Percentiles rank a stretch among this genome's conserved stretches.
These are phyloP conservation scores for Rhodamnia rubescens DNA, from an alignment of 345 rosid species.

Conservation along the genomic window DNA sequence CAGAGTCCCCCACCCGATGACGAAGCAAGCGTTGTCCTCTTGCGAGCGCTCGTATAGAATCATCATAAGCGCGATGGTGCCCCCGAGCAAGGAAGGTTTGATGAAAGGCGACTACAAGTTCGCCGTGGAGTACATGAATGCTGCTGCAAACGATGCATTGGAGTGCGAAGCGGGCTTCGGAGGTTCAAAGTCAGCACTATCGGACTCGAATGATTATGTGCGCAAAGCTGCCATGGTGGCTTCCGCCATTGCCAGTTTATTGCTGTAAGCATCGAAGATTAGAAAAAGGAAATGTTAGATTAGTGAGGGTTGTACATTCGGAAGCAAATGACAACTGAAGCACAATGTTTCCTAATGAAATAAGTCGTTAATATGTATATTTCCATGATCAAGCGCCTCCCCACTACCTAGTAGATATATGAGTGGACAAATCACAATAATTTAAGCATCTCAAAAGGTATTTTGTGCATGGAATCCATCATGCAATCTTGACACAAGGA, in stretches of 20 bases:
- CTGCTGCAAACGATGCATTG: conserved; percentile 7
- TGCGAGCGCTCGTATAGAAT: conserved; percentile 7
- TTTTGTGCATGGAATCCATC: background rate
- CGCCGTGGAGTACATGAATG: conserved; percentile 3
- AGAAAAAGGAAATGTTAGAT: background rate
- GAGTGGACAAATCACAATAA: background rate
- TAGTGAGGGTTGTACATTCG: background rate
- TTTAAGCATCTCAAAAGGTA: background rate
- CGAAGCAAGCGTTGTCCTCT: conserved; percentile 2
- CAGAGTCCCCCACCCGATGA: background rate
- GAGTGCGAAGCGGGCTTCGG: conserved; percentile 11
- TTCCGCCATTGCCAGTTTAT: conserved; percentile 14
- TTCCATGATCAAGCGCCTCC: background rate
- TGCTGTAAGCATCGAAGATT: conserved; percentile 4
- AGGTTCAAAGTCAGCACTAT: conserved; percentile 12
- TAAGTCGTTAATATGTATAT: background rate
- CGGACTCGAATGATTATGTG: conserved; percentile 4
- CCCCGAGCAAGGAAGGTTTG: conserved; percentile 2
- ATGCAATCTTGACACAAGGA: background rate
- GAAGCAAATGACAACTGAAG: background rate
- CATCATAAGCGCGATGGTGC: conserved; percentile 6
- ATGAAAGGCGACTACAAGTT: conserved; percentile 14
- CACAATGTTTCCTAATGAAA: background rate
- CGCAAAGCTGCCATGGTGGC: conserved; percentile 5
- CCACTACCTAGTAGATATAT: background rate